These are phyloP conservation scores for Paramarasmius palmivorus DNA, from an alignment of 1,284 basidiomycete species.

Conservation along the genomic window DNA sequence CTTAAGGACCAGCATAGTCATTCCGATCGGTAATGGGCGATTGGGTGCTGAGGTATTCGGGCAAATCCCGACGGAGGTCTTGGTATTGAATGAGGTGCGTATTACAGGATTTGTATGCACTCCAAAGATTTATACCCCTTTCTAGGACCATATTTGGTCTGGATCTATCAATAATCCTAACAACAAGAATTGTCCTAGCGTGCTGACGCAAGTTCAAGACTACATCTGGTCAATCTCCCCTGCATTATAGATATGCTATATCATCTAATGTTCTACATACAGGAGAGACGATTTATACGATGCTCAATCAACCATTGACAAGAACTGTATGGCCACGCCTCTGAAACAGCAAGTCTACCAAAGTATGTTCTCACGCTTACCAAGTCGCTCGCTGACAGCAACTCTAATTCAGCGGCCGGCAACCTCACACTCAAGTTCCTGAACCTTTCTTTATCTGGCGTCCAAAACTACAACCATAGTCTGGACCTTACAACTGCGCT, in stretches of 20 bases:
- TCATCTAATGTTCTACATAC: neutral
- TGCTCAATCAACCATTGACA: conserved; percentile 10
- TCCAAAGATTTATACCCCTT: neutral
- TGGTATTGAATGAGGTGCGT: conserved; percentile 13
- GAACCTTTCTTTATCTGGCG: neutral
- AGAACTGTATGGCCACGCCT: conserved; percentile 15
- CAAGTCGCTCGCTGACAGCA: neutral
- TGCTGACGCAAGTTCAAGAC: conserved; percentile 8
- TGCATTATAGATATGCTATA: neutral
- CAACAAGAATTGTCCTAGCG: conserved; percentile 11
- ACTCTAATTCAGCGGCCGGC: conserved; percentile 12
- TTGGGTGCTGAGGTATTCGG: conserved; percentile 12
- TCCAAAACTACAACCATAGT: conserved; percentile 14
- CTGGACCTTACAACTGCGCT: conserved; percentile 16
- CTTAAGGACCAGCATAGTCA: conserved; percentile 1
- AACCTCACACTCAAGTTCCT: conserved; percentile 12
- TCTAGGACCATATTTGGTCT: conserved; percentile 17
- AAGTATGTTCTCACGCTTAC: conserved; percentile 5
- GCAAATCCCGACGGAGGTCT: conserved; percentile 9
- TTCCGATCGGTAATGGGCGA: conserved; percentile 16
- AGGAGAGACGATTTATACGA: conserved; percentile 15
- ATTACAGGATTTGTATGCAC: neutral
- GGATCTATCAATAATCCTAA: conserved; percentile 15
- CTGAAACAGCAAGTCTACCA: conserved; percentile 17
- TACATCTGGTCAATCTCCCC: conserved; percentile 10